A percentile compares a stretch with the other conserved stretches of the same genome.
Conservation (phyloP, 805 yeast species). For the Hanseniaspora clermontiae region DNA sequence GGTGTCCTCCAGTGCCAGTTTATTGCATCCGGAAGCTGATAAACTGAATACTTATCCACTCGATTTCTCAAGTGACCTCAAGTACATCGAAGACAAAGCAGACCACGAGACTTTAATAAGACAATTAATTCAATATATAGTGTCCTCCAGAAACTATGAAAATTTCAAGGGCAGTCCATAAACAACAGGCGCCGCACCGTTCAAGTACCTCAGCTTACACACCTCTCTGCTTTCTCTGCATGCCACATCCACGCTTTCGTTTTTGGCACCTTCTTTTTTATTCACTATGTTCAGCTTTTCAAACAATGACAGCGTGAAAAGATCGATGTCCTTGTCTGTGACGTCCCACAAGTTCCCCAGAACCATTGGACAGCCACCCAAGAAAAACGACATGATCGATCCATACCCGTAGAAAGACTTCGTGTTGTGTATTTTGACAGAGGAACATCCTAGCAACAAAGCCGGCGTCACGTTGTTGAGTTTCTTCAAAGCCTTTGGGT, state of each 20-base stretch:
- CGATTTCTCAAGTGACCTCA: no score
- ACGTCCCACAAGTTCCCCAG: slow-evolving; percentile 92
- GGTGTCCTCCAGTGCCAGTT: background rate
- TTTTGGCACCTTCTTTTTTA: slow-evolving; percentile 13
- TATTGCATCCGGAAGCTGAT: background rate
- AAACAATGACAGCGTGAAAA: slow-evolving; percentile 51
- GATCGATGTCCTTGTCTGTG: slow-evolving; percentile 88
- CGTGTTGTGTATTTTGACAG: slow-evolving; percentile 49
- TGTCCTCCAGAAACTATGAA: slow-evolving; percentile 1
- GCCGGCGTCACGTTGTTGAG: slow-evolving; percentile 43
- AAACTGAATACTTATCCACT: background rate
- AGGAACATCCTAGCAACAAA: slow-evolving; percentile 79
- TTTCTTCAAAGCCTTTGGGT: slow-evolving; percentile 36
- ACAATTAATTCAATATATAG: background rate
- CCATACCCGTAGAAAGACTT: slow-evolving; percentile 66
- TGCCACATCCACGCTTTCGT: slow-evolving; percentile 29
- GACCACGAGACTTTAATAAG: background rate
- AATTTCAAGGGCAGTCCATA: slow-evolving; percentile 65
- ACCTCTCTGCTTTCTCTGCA: slow-evolving; percentile 45
- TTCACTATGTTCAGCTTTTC: slow-evolving; percentile 51
- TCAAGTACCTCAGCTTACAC: slow-evolving; percentile 61
- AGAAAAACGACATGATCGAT: slow-evolving; percentile 58
- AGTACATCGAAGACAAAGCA: background rate
- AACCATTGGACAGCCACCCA: slow-evolving; percentile 72
- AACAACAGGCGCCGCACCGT: slow-evolving; percentile 86